phyloP scores from a whole-genome alignment of 495 filamentous ascomycete genomes.

The Bacidia rubella region DNA sequence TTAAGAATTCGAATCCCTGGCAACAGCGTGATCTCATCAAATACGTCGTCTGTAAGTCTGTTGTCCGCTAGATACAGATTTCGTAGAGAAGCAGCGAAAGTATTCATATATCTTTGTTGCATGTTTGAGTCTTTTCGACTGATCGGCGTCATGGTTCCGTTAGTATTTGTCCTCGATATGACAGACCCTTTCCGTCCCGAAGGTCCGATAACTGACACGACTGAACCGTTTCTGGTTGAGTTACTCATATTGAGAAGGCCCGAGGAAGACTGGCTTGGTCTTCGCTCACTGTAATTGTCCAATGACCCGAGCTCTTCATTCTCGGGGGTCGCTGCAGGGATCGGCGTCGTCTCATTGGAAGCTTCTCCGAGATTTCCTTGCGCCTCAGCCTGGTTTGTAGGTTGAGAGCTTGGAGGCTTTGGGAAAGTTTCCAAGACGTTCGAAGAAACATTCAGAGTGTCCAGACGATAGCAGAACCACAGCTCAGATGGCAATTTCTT shows the following conservation, averaged over 20 bases:
- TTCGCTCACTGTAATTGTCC: constrained; percentile 47
- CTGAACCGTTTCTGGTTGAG: constrained; percentile 68
- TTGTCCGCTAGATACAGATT: constrained; percentile 89
- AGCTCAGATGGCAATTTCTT: constrained; percentile 77
- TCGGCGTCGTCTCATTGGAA: constrained; percentile 31
- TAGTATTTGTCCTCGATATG: constrained; percentile 50
- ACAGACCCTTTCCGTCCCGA: constrained; percentile 71
- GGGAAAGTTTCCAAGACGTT: constrained; percentile 85
- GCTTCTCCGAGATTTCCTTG: constrained; percentile 39
- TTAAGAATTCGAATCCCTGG: constrained; percentile 81
- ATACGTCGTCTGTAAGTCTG: constrained; percentile 80
- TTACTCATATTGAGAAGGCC: constrained; percentile 60
- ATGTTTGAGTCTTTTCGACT: constrained; percentile 83
- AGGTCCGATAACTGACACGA: constrained; percentile 63
- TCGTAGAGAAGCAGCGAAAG: constrained; percentile 71
- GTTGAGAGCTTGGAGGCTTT: constrained; percentile 50
- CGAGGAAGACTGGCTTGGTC: constrained; percentile 73
- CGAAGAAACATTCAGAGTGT: constrained; percentile 87
- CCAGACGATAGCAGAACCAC: constrained; percentile 80
- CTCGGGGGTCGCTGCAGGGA: constrained; percentile 44
- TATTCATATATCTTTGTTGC: constrained; percentile 53
- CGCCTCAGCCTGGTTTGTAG: constrained; percentile 29
- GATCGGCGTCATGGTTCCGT: constrained; percentile 44
- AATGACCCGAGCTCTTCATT: constrained; percentile 64
- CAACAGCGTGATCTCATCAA: constrained; percentile 74